Base-by-base conservation (phyloP, 2,329 filamentous ascomycete genomes). In the Cordyceps pruinosa region DNA sequence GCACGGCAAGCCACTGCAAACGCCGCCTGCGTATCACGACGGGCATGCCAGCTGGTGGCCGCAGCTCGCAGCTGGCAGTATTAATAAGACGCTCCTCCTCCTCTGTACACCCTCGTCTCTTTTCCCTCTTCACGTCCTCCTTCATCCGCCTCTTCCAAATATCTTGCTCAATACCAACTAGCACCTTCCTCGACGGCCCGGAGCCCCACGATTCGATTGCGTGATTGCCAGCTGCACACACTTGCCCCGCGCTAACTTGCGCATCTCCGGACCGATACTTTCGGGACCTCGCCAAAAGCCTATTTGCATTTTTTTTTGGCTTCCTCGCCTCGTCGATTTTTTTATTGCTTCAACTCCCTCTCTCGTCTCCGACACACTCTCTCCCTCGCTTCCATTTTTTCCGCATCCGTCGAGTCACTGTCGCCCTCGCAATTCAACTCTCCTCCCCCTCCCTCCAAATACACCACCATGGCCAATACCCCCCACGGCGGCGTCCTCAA, bases 401-500 rank as follows among this genome's bases (percentile, higher is more conserved):
- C 13, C 17, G 15, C 5, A 23, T 41, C 34, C n/a, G 15, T 21
- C 28, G 39, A 8, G 47, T 30, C n/a, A 17, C 42, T 56, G 26
- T 21, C 23, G 23, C 32, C 28, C 35, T 34, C 25, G 41, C 12
- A 23, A 55, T n/a, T 21, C 34, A 34, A 25, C 44, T 47, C 37
- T 10, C 25, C 42, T 44, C 21, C 5, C 5, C 6, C 7, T 25
- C 56, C 59, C 50, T 59, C 48, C 41, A 53, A 32, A 48, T 56
- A 58, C 61, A 58, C 59, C 68, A 78, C 63, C 64, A 87, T 87
- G 84, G 83, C 84, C 68, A 86, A 86, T 74, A 67, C 83, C 73
- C 89, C 89, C 64, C 88, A 94, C 71, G 93, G 93, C 77, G 94
- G 94, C 70, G 81, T 93, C 81, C 89, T 99, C 70, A 97, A 97